Evolutionary conservation across 2,329 filamentous ascomycete species (phyloP), one percentile per base, ranked within the genome.

Genomic region (Ascochyta pisi): DNA sequence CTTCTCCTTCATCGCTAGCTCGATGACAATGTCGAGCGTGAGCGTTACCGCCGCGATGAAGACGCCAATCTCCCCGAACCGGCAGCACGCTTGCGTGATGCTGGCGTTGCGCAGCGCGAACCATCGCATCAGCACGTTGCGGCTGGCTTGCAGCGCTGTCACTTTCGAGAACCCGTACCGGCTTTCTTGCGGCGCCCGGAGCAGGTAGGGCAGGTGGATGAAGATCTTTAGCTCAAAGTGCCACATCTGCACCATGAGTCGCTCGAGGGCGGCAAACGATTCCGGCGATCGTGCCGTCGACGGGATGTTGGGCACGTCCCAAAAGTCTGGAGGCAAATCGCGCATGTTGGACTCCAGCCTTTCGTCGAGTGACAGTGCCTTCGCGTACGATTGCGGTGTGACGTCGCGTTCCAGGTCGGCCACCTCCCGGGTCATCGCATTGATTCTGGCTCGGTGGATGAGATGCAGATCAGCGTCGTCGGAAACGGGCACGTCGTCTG

Each of bases 21-120:
- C 73, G 35, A 72, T 73, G 19, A 74, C 65, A 40, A 75, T 74
- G 51, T 75, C 71, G 8, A 75, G 61, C 1, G 65, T 68, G 1
- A 75, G 66, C 13, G 73, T 75, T 4, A 74, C 66, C 6, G 71
- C 69, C 0, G 73, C 71, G 15, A 75, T 73, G 50, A 74, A 75
- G 6, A 73, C 70, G 10, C 63, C 65, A 10, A 74, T 59, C 47
- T 75, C 73, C 9, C 65, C 67, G n/a, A 70, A 59, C 4, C 71
- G 69, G 33, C 66, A 73, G 51, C 69, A 74, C 1, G 71, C 70
- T 54, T 74, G 71, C 9, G 71, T 74, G 45, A 73, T 73, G 48
- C 54, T 57, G 5, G 71, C 67, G 40, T 74, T 74, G 24, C 71
- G 66, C 4, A 75, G 64, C 2, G 71, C 73, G 46, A 75, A 74